Evolutionary conservation across 495 filamentous ascomycete species (phyloP).

Genomic region (Podospora australis): DNA sequence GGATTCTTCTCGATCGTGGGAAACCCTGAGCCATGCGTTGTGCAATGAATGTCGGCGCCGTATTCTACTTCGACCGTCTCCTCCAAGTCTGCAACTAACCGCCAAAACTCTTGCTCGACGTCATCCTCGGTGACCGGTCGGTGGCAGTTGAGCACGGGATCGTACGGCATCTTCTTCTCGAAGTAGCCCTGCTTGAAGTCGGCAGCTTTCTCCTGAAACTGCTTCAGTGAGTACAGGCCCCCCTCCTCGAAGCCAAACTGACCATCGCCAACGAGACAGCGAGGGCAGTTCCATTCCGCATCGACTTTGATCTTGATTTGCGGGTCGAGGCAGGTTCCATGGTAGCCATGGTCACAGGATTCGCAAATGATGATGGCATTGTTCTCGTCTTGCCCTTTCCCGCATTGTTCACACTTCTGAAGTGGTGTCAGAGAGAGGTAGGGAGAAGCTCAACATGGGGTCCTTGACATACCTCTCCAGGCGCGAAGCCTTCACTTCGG

Average conservation of each 20-base stretch:
- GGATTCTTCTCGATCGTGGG: slow-evolving; percentile 92
- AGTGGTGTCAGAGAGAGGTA: slow-evolving; percentile 17
- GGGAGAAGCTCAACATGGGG: background rate
- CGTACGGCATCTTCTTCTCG: slow-evolving; percentile 81
- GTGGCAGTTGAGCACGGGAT: slow-evolving; percentile 72
- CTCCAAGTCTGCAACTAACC: slow-evolving; percentile 81
- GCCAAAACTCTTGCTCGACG: slow-evolving; percentile 96
- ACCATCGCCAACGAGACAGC: slow-evolving; percentile 91
- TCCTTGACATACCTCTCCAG: slow-evolving; percentile 61
- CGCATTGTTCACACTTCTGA: slow-evolving; percentile 83
- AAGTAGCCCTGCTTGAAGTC: slow-evolving; percentile 95
- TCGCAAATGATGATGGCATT: slow-evolving; percentile 75
- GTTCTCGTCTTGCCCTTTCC: slow-evolving; percentile 60
- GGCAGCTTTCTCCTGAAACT: slow-evolving; percentile 94
- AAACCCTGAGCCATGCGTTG: slow-evolving; percentile 95
- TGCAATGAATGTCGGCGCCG: slow-evolving; percentile 96
- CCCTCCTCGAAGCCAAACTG: slow-evolving; percentile 98
- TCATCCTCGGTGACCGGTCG: slow-evolving; percentile 87
- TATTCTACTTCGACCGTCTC: slow-evolving; percentile 98
- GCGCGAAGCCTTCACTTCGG: slow-evolving; percentile 58
- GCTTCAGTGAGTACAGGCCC: slow-evolving; percentile 87
- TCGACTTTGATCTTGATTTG: slow-evolving; percentile 72
- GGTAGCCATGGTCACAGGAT: slow-evolving; percentile 84
- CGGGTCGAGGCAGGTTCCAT: slow-evolving; percentile 83
- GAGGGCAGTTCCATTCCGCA: slow-evolving; percentile 92